Base-by-base conservation (phyloP, 768 basidiomycete genomes). In the Podaxis pistillaris region DNA sequence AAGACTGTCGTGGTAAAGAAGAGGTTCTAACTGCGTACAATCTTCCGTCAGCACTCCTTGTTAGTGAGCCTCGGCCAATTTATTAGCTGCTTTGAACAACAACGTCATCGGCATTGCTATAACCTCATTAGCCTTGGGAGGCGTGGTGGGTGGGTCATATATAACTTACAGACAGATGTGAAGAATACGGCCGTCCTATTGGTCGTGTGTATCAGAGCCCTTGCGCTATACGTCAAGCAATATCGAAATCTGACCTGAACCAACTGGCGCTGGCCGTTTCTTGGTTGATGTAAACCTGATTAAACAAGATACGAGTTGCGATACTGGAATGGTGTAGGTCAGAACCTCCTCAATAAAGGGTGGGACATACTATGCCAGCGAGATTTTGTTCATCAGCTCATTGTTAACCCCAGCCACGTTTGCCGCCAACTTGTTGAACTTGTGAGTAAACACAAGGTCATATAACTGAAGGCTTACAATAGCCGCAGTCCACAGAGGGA, bases 401-500 rank as follows among this genome's bases (percentile, higher is more conserved):
- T 71, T 66, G 38, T 75, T 72, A 9, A 78, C 56, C 9, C 74
- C 73, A 3, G 71, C 74, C 13, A 69, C 60, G 56, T 72, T 72
- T 15, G 70, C 75, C 15, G 70, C 75, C 28, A 77, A 64, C 73
- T 75, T 53, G 49, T 33, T 12, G 9, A 24, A 12, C 19, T 1
- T 12, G 9, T 24, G 22, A 50, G 26, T 28, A 12, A 50, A 15
- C 12, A 28, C 49, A 50, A 26, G 26, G 22, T n/a, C n/a, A 8
- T 46, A 44, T 47, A 17, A 37, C 28, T 9, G 26, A 9, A 46
- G 2, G 63, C 69, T 64, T 56, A 74, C 75, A 19, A 78, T 67
- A 4, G 73, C 73, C 3, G 71, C 75, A 38, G 67, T 68, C 77
- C 74, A 79, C 26, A 77, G 69, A 0, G 76, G 73, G 63, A 73